phyloP scores from a whole-genome alignment of 495 filamentous ascomycete species.

The Paragyromitra xinjiangensis region DNA sequence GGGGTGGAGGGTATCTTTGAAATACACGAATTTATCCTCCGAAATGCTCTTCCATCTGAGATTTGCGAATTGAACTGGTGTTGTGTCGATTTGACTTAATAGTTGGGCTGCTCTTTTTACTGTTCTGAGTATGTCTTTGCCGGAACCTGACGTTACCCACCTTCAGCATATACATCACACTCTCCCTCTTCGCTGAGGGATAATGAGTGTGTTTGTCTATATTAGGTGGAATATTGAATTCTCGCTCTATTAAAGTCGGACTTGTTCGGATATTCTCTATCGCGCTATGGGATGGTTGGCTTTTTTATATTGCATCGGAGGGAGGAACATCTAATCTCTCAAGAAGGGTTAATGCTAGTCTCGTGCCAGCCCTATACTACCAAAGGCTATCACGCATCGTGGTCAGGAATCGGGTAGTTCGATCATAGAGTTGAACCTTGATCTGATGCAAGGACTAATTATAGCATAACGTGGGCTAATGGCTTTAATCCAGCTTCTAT shows the following conservation, averaged over 20 bases:
- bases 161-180: slow-evolving; percentile 51
- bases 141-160: slow-evolving; percentile 9
- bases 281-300: slow-evolving; percentile 32
- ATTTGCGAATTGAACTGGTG: neutral
- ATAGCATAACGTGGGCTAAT: neutral
- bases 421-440: neutral
- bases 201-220: slow-evolving; percentile 51
- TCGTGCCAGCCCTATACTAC: too few species aligned
- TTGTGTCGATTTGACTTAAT: neutral
- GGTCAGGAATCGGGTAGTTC: neutral
- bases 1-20: slow-evolving; percentile 17
- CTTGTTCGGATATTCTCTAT: slow-evolving; percentile 34
- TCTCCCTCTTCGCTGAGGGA: slow-evolving; percentile 22
- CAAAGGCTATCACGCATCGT: neutral
- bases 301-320: slow-evolving; percentile 37
- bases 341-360: neutral
- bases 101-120: neutral
- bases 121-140: neutral
- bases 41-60: neutral
- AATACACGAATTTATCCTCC: slow-evolving; percentile 26
- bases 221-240: slow-evolving; percentile 50
- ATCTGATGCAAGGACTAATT: neutral
- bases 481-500: neutral
- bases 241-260: slow-evolving; percentile 38
- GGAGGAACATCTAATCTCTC: slow-evolving; percentile 22